A percentile compares a stretch with the other conserved stretches of the same genome.
These are phyloP conservation scores for Globisporangium alternatum DNA, from an alignment of 352 stramenopile species.

Conservation along the genomic window DNA sequence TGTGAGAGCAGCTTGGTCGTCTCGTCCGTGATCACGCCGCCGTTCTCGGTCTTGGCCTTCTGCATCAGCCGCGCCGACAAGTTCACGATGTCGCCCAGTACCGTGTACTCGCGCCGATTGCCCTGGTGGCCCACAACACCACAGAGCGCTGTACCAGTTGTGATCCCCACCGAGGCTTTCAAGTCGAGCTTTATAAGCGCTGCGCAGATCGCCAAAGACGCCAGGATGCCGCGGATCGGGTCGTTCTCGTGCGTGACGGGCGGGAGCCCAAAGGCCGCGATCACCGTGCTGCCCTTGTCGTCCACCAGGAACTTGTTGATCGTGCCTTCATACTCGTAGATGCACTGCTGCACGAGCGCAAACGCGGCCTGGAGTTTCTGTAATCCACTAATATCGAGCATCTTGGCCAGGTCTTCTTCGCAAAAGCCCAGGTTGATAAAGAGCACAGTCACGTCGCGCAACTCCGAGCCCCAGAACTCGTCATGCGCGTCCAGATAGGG, in stretches of 20 bases:
- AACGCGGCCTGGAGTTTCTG: constrained; percentile 81
- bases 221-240: constrained; percentile 84
- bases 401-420: constrained; percentile 73
- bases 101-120: constrained; percentile 91
- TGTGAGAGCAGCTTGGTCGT: constrained; percentile 81
- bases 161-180: constrained; percentile 91
- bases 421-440: constrained; percentile 94
- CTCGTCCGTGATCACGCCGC: constrained; percentile 87
- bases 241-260: constrained; percentile 93
- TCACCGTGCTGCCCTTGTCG: constrained; percentile 93
- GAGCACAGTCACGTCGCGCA: constrained; percentile 89
- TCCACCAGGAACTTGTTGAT: constrained; percentile 97
- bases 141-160: constrained; percentile 89
- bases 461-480: constrained; percentile 92
- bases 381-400: constrained; percentile 66
- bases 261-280: constrained; percentile 91
- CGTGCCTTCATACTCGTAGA: constrained; percentile 94
- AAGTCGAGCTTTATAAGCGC: constrained; percentile 57
- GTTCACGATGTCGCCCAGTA: constrained; percentile 94
- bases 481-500: constrained; percentile 90
- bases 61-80: constrained; percentile 92
- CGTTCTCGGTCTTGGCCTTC: constrained; percentile 78
- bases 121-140: constrained; percentile 90
- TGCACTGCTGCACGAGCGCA: constrained; percentile 81
- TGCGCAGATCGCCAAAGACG: constrained; percentile 83